Percentiles rank a stretch among this genome's conserved stretches.
These are phyloP conservation scores for Leersia perrieri DNA, from an alignment of 176 grass and related monocot genomes.

Conservation along the genomic window DNA sequence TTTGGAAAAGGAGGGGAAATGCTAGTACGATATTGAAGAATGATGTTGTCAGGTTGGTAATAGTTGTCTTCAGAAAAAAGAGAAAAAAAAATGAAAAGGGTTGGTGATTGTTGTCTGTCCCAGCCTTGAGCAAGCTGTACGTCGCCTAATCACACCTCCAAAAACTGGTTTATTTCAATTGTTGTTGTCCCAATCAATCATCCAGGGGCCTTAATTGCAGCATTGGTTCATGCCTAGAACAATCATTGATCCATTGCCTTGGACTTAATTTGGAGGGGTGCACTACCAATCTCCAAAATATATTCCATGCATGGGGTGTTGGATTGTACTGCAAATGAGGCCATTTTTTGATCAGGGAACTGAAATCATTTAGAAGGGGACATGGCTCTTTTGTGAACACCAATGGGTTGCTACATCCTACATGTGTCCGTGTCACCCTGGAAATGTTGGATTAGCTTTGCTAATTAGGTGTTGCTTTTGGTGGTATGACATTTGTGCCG, in stretches of 20 bases:
- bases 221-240: conserved; percentile 13
- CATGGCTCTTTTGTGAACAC: not conserved
- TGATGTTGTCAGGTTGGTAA: conserved; percentile 12
- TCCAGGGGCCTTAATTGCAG: not conserved
- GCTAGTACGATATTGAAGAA: not conserved
- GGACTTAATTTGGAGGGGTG: not conserved
- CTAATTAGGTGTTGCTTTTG: conserved; percentile 7
- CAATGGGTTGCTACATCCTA: not conserved
- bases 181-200: conserved; percentile 23
- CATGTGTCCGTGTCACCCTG: not conserved
- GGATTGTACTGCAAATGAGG: conserved; percentile 1
- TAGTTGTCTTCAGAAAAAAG: not conserved
- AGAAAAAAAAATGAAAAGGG: not conserved
- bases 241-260: conserved; percentile 30
- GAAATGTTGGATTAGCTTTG: conserved; percentile 15
- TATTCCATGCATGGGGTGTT: not conserved
- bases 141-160: conserved; percentile 3
- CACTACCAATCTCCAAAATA: not conserved
- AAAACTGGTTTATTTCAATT: not conserved
- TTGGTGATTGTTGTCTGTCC: not conserved
- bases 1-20: not conserved
- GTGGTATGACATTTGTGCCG: not conserved
- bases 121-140: conserved; percentile 38
- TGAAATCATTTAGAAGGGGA: not conserved
- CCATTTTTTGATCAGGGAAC: not conserved